Evolutionary conservation across 805 yeast genomes (phyloP).

Genomic region (Saccharomycopsis fibuligera): DNA sequence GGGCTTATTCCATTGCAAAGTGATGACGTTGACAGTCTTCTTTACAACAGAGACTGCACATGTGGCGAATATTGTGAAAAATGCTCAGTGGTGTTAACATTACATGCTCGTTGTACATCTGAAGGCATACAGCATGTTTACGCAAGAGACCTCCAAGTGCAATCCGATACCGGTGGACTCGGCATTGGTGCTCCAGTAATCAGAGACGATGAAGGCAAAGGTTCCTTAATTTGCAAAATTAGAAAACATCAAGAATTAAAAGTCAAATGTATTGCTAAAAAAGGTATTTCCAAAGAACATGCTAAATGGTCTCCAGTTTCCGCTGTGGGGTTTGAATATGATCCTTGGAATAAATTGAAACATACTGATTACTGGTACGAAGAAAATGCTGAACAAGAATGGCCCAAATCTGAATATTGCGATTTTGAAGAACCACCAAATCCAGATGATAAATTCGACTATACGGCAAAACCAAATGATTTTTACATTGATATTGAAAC

Average conservation of each 20-base stretch:
- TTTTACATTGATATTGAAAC: conserved; percentile 91
- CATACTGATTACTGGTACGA: conserved; percentile 98
- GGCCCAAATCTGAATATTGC: conserved; percentile 87
- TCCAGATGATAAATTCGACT: conserved; percentile 82
- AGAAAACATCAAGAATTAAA: conserved; percentile 88
- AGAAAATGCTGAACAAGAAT: conserved; percentile 77
- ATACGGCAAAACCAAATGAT: conserved; percentile 69
- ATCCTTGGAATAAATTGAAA: conserved; percentile 96
- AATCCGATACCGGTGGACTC: conserved; percentile 32
- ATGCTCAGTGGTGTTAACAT: conserved; percentile 82
- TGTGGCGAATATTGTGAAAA: conserved; percentile 96
- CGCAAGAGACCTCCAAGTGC: conserved; percentile 66
- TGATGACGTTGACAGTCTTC: conserved; percentile 73
- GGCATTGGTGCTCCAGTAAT: conserved; percentile 80
- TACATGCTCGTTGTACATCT: conserved; percentile 84
- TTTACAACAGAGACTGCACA: conserved; percentile 91
- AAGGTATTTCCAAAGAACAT: conserved; percentile 95
- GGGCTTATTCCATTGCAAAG: conserved; percentile 89
- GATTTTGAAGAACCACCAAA: conserved; percentile 96
- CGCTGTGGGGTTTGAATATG: conserved; percentile 94
- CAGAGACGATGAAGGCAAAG: conserved; percentile 67
- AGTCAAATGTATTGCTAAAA: conserved; percentile 90
- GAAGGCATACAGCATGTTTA: conserved; percentile 87
- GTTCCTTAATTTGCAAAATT: conserved; percentile 86
- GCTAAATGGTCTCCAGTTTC: conserved; percentile 98